Evolutionary conservation across 306 rosid genomes (phyloP), one percentile per base, ranked within the genome.

Genomic region (Quillaja saponaria): DNA sequence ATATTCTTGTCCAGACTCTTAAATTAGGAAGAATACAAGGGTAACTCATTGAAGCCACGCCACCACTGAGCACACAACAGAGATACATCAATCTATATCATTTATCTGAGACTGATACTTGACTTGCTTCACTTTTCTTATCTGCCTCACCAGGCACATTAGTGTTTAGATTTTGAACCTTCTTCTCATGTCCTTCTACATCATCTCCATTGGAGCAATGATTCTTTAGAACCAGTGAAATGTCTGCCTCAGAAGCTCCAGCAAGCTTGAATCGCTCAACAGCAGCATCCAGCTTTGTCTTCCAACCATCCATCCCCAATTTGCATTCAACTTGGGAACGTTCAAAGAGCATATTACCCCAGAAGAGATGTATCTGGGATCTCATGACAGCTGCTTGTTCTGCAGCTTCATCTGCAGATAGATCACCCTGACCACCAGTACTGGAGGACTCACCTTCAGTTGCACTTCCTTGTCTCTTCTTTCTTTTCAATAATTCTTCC

Each of bases 261-360:
- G 99, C 95, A 55, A 89, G 99, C 74, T 79, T 84, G 64, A 92
- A 92, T 20, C 99, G 95, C 60, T 86, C 82, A 14, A 85, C 80
- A 17, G 98, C 88, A 58, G 90, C 86, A 64, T 92, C 95, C 15
- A 88, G 79, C 41, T 86, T 86, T 54, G 76, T 71, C 82, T 88
- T 81, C 98, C 98, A 92, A 59, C 82, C 87, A 68, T 56, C 83
- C 69, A 80, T 19, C 62, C 85, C 91, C 45, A 92, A 65, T 57
- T 92, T 92, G 76, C 83, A 88, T 68, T 92, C 98, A 9, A 92
- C 96, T 70, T 92, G 98, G 65, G 98, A 92, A 67, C 95, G 82
- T 76, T 92, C 96, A 13, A 92, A 92, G 25, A 86, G 95, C 96
- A 88, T 88, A 68, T 92, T 92, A 25, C 98, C 98, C 98, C 95